Evolutionary conservation across 1,139 yeast genomes (phyloP).

Genomic region (Debaryomycetaceae sp.): DNA sequence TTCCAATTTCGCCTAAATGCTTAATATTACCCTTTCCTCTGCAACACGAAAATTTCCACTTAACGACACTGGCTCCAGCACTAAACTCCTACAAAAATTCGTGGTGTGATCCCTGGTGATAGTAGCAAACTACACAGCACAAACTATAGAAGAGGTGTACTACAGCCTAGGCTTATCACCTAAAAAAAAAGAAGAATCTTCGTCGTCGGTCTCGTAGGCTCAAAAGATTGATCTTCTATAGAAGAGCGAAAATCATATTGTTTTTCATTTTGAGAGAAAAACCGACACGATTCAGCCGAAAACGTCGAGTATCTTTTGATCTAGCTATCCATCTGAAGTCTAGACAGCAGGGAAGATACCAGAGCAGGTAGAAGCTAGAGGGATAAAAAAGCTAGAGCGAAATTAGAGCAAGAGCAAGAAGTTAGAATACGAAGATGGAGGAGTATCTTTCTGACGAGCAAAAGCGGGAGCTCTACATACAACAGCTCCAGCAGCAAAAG

Average conservation of each 20-base stretch:
- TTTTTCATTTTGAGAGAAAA: not conserved
- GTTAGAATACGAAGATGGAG: conserved; percentile 4
- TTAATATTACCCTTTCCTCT: too few species aligned
- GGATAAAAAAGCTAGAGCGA: not conserved
- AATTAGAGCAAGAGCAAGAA: not conserved
- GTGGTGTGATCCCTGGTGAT: not conserved
- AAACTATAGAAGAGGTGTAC: not conserved
- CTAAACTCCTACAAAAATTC: not conserved
- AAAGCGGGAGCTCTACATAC: conserved; percentile 30
- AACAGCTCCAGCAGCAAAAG: conserved; percentile 15
- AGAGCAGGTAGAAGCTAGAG: not conserved
- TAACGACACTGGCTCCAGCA: not conserved
- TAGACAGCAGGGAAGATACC: not conserved
- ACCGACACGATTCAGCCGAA: not conserved
- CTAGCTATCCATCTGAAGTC: not conserved
- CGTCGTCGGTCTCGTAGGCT: too few species aligned
- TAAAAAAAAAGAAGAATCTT: too few species aligned
- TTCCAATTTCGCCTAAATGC: too few species aligned
- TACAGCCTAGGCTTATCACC: too few species aligned
- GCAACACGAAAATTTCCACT: not conserved
- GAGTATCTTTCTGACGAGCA: conserved; percentile 32
- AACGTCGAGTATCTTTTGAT: not conserved
- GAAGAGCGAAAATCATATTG: not conserved
- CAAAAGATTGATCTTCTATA: not conserved
- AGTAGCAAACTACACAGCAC: not conserved